These are phyloP conservation scores for Afroboletus lepidellus DNA, from an alignment of 1,284 basidiomycete species.

Conservation along the genomic window DNA sequence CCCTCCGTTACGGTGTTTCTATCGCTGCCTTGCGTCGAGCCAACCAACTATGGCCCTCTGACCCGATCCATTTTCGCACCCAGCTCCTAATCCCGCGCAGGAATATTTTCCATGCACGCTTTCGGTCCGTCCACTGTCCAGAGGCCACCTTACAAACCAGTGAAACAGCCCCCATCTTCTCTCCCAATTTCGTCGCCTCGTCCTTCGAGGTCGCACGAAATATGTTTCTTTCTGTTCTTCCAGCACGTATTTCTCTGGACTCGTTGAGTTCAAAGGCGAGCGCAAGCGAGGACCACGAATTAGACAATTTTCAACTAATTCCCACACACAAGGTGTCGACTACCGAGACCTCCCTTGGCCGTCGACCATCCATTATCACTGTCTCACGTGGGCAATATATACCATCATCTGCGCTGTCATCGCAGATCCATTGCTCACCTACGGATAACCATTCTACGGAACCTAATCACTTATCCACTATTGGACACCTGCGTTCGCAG, in stretches of 20 bases:
- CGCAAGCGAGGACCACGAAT: conserved; percentile 32
- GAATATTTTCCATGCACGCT: conserved; percentile 3
- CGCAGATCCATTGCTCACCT: conserved; percentile 1
- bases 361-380: conserved; percentile 19
- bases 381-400: neutral
- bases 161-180: conserved; percentile 2
- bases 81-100: conserved; percentile 71
- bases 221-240: conserved; percentile 27
- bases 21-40: conserved; percentile 78
- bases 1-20: conserved; percentile 83
- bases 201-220: conserved; percentile 26
- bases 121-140: neutral
- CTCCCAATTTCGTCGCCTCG: conserved; percentile 15
- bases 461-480: neutral
- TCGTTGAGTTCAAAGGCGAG: conserved; percentile 32
- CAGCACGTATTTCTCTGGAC: conserved; percentile 33
- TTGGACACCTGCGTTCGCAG: conserved; percentile 1
- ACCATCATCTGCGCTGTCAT: neutral
- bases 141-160: neutral
- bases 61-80: conserved; percentile 83
- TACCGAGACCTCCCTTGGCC: conserved; percentile 1
- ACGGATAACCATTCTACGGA: neutral
- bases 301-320: conserved; percentile 18
- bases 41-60: conserved; percentile 90
- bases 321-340: neutral